These are phyloP conservation scores for Podila clonocystis DNA, from an alignment of 192 early-diverging fungal species.

Conservation along the genomic window DNA sequence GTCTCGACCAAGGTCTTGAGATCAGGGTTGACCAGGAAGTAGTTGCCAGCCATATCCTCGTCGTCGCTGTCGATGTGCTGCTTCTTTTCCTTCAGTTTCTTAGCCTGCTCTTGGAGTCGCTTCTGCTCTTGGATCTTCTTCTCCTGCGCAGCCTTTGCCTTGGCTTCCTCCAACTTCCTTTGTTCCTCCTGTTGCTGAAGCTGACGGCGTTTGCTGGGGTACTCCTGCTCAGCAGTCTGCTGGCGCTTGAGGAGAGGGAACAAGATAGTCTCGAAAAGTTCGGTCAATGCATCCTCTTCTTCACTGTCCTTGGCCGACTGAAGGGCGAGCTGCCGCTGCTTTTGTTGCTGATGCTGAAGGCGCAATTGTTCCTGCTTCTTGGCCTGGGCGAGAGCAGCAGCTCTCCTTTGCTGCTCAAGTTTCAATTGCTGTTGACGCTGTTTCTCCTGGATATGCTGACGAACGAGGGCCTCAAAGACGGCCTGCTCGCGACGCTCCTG, in stretches of 20 bases:
- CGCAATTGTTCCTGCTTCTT: conserved; percentile 7
- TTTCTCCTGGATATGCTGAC: conserved; percentile 29
- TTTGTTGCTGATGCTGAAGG: conserved; percentile 7
- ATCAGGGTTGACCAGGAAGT: conserved; percentile 5
- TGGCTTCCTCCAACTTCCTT: conserved; percentile 13
- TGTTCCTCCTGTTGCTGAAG: conserved; percentile 8
- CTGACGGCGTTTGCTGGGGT: conserved; percentile 33
- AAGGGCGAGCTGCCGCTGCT: conserved; percentile 20
- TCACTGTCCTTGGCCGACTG: conserved; percentile 1
- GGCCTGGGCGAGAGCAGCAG: conserved; percentile 2
- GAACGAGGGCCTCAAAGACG: conserved; percentile 7
- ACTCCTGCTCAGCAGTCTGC: conserved; percentile 17
- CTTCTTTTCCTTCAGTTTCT: conserved; percentile 9
- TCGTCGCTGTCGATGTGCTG: conserved; percentile 5
- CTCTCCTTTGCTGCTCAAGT: background rate
- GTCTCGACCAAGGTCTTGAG: conserved; percentile 26
- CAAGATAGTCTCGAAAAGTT: conserved; percentile 32
- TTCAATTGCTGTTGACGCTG: conserved; percentile 15
- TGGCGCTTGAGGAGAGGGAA: conserved; percentile 49
- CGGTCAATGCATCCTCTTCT: conserved; percentile 9
- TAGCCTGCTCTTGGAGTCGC: background rate
- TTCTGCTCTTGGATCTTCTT: conserved; percentile 9
- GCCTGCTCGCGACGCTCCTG: conserved; percentile 17
- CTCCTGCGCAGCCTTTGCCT: background rate
- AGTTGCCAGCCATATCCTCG: conserved; percentile 26